Evolutionary conservation across 352 stramenopile genomes (phyloP).

Genomic region (Phytophthora fragariaefolia): DNA sequence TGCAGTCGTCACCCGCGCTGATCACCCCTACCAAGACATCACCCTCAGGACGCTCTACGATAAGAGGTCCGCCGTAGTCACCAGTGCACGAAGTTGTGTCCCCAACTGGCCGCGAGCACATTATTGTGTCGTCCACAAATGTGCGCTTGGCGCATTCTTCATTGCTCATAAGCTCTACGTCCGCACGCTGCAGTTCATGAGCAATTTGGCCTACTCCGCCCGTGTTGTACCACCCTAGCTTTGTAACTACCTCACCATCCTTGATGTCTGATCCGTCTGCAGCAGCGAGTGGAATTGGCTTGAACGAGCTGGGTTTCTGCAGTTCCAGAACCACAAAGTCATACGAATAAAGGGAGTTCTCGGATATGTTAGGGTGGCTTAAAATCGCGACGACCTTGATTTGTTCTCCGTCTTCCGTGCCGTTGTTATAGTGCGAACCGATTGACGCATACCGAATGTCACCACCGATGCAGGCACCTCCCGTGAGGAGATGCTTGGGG

Average conservation of each 20-base stretch:
- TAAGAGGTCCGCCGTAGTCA: slow-evolving; percentile 58
- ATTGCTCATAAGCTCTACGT: slow-evolving; percentile 50
- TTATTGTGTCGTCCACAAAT: slow-evolving; percentile 40
- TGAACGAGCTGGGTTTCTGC: slow-evolving; percentile 31
- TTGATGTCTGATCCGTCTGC: slow-evolving; percentile 35
- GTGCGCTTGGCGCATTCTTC: slow-evolving; percentile 37
- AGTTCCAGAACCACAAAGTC: slow-evolving; percentile 58
- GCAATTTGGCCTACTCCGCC: slow-evolving; percentile 18
- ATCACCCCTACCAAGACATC: slow-evolving; percentile 50
- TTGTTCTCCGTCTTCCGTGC: slow-evolving; percentile 26
- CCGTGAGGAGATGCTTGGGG: slow-evolving; percentile 20
- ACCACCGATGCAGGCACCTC: background rate
- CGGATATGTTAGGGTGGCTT: slow-evolving; percentile 12
- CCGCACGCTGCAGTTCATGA: slow-evolving; percentile 35
- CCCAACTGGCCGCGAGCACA: slow-evolving; percentile 41
- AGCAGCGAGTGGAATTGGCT: slow-evolving; percentile 33
- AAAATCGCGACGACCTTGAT: slow-evolving; percentile 23
- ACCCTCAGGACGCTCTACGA: slow-evolving; percentile 27
- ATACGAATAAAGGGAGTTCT: slow-evolving; percentile 20
- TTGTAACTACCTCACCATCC: slow-evolving; percentile 25
- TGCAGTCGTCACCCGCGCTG: slow-evolving; percentile 56
- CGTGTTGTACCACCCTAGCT: slow-evolving; percentile 42
- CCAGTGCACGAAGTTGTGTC: slow-evolving; percentile 52
- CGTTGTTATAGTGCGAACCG: slow-evolving; percentile 26
- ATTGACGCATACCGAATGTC: slow-evolving; percentile 21